Evolutionary conservation across 129 eudicot species (phyloP).

Genomic region (Tagetes patula): DNA sequence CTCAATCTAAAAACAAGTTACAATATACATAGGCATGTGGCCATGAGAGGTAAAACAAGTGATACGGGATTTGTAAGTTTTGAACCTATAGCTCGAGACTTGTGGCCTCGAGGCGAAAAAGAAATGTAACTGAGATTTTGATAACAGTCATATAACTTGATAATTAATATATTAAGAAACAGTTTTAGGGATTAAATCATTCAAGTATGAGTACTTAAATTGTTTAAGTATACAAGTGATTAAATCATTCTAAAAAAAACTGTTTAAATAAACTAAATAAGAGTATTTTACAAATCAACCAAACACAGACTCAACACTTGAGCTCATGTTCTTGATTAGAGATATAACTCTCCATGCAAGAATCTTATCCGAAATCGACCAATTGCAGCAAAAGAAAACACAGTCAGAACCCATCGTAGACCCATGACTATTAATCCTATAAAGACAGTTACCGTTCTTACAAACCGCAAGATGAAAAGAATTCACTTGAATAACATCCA

Average conservation of each 20-base stretch:
- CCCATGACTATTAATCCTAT: slow-evolving; percentile 33
- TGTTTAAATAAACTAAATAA: neutral
- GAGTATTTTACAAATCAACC: neutral
- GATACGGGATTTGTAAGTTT: too few relatives aligned
- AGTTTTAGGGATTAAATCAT: too few relatives aligned
- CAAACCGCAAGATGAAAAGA: slow-evolving; percentile 50
- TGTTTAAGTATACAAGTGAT: too few relatives aligned
- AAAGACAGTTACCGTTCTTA: slow-evolving; percentile 44
- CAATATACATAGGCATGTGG: too few relatives aligned
- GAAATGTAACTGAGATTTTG: too few relatives aligned
- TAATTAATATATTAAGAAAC: too few relatives aligned
- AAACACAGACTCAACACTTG: slow-evolving; percentile 20
- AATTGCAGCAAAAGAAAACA: slow-evolving; percentile 51
- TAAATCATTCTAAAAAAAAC: neutral
- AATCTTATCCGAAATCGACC: slow-evolving; percentile 52
- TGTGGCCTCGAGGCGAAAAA: too few relatives aligned
- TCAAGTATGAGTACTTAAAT: too few relatives aligned
- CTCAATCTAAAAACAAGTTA: too few relatives aligned
- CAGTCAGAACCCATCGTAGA: slow-evolving; percentile 16
- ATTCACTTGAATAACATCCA: slow-evolving; percentile 43
- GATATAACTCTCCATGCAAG: slow-evolving; percentile 67
- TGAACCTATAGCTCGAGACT: too few relatives aligned
- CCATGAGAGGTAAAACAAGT: too few relatives aligned
- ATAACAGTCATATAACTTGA: too few relatives aligned
- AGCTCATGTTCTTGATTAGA: slow-evolving; percentile 40